Base-by-base conservation (phyloP, 169 alveolate species). In the Plasmodium sp. region DNA sequence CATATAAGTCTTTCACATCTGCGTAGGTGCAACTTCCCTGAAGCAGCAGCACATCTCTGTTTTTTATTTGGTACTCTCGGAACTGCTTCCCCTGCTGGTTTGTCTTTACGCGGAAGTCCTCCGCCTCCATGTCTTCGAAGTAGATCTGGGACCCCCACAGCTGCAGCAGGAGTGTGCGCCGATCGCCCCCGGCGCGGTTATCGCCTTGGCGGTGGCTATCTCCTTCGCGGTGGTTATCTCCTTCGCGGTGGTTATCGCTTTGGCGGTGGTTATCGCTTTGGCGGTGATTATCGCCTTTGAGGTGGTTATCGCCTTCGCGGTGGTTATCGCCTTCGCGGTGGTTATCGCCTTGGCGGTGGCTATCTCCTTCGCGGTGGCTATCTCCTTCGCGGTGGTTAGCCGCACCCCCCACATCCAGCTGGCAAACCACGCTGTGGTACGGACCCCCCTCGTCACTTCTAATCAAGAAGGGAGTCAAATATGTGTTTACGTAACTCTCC, bases 81-180 rank as follows among this genome's bases (percentile, higher is more conserved):
- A 77, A 75, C 34, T 58, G 41, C 7, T 62, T 62, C 39, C 36
- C 51, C 9, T 80, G 27, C 12, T 12, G 33, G 12, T 80, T 39
- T 14, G 5, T 12, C 54, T 33, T 62, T 0, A 22, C 45, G 45
- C 58, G 12, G 48, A 4, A 58, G 41, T 22, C 41, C 22, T 54
- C 74, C 5, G 27, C 72, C 45, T 80, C 75, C 39, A 90, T 80
- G 73, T 80, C 22, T 45, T 90, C 83, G 82, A 90, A 90, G 82
- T 80, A 90, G 72, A 90, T 62, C 22, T 90, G 31, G 18, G 91
- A 80, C 22, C 33, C 88, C 14, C 82, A 54, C n/a, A 90, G 82
- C 0, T 90, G 48, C 73, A 90, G 18, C 36, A 43, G 71, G 73
- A 90, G 39, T 22, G 39, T 43, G 7, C 51, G 71, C n/a, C 33